A percentile compares a stretch with the other conserved stretches of the same genome.
phyloP scores from a whole-genome alignment of 2,329 filamentous ascomycete genomes.

The Penicillium brasilianum region DNA sequence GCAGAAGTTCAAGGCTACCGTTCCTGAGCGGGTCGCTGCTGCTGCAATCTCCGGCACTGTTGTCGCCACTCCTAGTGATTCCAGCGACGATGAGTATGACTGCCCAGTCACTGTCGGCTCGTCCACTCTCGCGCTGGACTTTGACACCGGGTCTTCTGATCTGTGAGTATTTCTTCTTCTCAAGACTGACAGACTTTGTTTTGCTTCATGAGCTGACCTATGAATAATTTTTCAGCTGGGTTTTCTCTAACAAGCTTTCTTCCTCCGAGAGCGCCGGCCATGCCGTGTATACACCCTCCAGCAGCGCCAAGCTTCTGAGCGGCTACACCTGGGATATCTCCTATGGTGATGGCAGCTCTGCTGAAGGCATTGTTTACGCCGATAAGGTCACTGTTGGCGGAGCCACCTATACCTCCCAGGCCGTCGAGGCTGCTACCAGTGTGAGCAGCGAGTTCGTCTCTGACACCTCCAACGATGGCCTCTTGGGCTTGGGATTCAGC shows the following conservation, averaged over 20 bases:
- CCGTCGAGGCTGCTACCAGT: constrained; percentile 11
- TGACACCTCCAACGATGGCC: constrained; percentile 8
- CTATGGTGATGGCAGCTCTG: constrained; percentile 13
- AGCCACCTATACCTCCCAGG: constrained; percentile 9
- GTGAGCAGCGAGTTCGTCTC: constrained; percentile 8
- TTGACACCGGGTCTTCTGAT: constrained; percentile 16
- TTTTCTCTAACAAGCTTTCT: constrained; percentile 16
- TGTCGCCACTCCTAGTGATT: neutral
- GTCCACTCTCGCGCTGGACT: constrained; percentile 4
- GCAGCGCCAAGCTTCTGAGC: neutral
- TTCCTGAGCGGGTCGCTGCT: neutral
- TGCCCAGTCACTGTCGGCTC: neutral
- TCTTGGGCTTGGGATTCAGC: constrained; percentile 15
- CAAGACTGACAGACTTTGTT: neutral
- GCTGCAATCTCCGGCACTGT: neutral
- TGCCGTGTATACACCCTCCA: constrained; percentile 23
- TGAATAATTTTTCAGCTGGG: constrained; percentile 6
- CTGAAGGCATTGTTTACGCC: constrained; percentile 10
- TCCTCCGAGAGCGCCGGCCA: constrained; percentile 20
- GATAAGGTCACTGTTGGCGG: constrained; percentile 11
- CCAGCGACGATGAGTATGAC: neutral
- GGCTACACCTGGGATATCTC: constrained; percentile 16
- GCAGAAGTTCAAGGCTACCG: neutral
- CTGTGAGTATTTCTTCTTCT: constrained; percentile 7
- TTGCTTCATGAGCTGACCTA: neutral